Evolutionary conservation across 371 early-diverging fungal species (phyloP), one percentile per base, ranked within the genome.

Genomic region (Mortierella sp.): DNA sequence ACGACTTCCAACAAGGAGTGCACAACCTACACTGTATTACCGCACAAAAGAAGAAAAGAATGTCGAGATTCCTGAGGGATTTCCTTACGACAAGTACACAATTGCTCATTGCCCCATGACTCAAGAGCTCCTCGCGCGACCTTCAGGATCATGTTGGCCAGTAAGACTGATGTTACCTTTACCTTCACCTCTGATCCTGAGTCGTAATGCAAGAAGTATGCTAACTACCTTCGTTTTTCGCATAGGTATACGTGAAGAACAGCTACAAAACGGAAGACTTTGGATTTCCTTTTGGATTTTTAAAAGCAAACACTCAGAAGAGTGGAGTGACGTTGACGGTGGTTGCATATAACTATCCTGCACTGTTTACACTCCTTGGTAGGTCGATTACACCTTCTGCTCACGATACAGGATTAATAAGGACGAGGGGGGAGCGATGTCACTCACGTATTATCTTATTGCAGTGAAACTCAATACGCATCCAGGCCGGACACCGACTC

Each of bases 261-360:
- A 87, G 89, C 47, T 82, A 83, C 62, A 70, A 71, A n/a, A 69
- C 82, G 12, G 76, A 70, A 27, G 86, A 82, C 0, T 73, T 74
- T n/a, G 91, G 91, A n/a, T 83, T 83, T 42, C 88, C 91, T 1
- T 91, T 91, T 64, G 92, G 91, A 5, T 87, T 88, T 27, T 64
- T 92, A 26, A 86, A 88, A 56, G 84, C 86, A 31, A 88, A 86
- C 65, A 78, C 83, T 1, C 78, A 82, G 27, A 82, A 84, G 49
- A 86, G 82, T 2, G 84, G 84, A 3, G 92, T 92, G 38, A 88
- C 88, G 21, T 57, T 92, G 64, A 91, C 88, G 28, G 76, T 90
- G 2, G 73, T 90, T 46, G 90, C 92, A 0, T 91, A 91, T 70
- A 90, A 91, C 67, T 92, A 85, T 58, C 87, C 89, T 2, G 81